A percentile compares a stretch with the other conserved stretches of the same genome.
Conservation (phyloP, 1,284 basidiomycete genomes). For the Cutaneotrichosporon cyanovorans region DNA sequence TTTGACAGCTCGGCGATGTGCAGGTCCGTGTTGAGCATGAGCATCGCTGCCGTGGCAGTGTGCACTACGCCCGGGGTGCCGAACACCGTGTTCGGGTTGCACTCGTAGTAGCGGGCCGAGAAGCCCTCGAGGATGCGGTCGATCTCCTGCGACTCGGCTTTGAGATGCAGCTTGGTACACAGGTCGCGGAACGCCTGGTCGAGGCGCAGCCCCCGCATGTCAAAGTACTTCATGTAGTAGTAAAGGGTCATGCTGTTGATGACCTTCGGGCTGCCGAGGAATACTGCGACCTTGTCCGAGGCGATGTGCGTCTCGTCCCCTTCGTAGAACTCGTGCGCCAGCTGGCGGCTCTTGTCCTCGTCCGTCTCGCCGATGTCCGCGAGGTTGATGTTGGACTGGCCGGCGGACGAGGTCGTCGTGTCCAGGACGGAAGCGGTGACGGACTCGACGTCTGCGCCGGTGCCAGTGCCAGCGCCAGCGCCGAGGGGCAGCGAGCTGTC, state of each 20-base stretch:
- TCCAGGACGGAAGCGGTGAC: slow-evolving; percentile 7
- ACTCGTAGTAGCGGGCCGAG: slow-evolving; percentile 79
- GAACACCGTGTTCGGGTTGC: slow-evolving; percentile 72
- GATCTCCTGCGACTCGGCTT: slow-evolving; percentile 95
- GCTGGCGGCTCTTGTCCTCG: slow-evolving; percentile 60
- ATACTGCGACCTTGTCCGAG: slow-evolving; percentile 90
- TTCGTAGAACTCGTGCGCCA: slow-evolving; percentile 74
- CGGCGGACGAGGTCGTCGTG: slow-evolving; percentile 12
- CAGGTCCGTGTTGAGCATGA: slow-evolving; percentile 93
- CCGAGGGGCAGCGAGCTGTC: background rate
- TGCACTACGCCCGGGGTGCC: slow-evolving; percentile 88
- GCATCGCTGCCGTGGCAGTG: slow-evolving; percentile 81
- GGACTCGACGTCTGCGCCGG: slow-evolving; percentile 1
- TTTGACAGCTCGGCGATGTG: slow-evolving; percentile 84
- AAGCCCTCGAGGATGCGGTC: slow-evolving; percentile 93
- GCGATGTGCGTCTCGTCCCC: slow-evolving; percentile 76
- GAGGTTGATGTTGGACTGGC: slow-evolving; percentile 9
- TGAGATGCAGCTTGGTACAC: slow-evolving; percentile 84
- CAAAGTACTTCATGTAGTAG: slow-evolving; percentile 81
- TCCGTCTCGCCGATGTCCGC: slow-evolving; percentile 21
- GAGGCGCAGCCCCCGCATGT: slow-evolving; percentile 72
- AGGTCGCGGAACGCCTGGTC: slow-evolving; percentile 84
- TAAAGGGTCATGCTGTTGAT: slow-evolving; percentile 69
- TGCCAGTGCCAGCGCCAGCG: too few species aligned
- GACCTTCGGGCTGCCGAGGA: slow-evolving; percentile 74